phyloP scores from a whole-genome alignment of 2,329 filamentous ascomycete species.

The Sarocladium kiliense region DNA sequence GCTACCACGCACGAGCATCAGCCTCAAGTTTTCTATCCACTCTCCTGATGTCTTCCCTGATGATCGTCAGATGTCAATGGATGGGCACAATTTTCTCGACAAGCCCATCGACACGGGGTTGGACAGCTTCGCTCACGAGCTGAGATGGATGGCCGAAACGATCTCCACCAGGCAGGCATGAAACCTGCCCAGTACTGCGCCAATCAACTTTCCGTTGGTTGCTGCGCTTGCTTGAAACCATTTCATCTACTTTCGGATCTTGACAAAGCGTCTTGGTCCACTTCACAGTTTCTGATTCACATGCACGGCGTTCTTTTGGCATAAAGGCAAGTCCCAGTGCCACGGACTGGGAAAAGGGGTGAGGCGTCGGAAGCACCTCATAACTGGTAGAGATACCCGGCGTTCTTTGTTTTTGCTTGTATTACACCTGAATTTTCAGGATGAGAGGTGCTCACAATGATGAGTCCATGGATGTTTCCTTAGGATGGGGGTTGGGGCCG shows the following conservation, averaged over 20 bases:
- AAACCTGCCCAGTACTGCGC: too few relatives aligned
- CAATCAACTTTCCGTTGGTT: too few relatives aligned
- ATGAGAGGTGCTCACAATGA: too few relatives aligned
- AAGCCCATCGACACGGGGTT: conserved; percentile 31
- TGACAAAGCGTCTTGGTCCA: too few relatives aligned
- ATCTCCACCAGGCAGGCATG: conserved; percentile 30
- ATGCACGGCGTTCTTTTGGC: neutral
- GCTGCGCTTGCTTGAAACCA: neutral
- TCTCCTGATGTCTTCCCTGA: conserved; percentile 3
- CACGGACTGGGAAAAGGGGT: neutral
- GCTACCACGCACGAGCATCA: neutral
- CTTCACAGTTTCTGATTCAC: neutral
- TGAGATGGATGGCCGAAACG: conserved; percentile 47
- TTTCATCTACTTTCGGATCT: neutral
- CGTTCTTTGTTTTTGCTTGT: neutral
- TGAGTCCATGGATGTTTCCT: too few relatives aligned
- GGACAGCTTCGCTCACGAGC: conserved; percentile 38
- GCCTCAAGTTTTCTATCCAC: conserved; percentile 3
- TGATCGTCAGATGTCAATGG: conserved; percentile 11
- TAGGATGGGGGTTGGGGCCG: too few relatives aligned
- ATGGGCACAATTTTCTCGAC: conserved; percentile 23
- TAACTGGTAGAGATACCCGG: conserved; percentile 5
- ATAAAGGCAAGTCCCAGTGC: neutral
- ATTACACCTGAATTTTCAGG: neutral
- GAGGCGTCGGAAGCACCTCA: neutral